Evolutionary conservation across 805 yeast genomes (phyloP), one percentile per base, ranked within the genome.

Genomic region (Candida patagonica): DNA sequence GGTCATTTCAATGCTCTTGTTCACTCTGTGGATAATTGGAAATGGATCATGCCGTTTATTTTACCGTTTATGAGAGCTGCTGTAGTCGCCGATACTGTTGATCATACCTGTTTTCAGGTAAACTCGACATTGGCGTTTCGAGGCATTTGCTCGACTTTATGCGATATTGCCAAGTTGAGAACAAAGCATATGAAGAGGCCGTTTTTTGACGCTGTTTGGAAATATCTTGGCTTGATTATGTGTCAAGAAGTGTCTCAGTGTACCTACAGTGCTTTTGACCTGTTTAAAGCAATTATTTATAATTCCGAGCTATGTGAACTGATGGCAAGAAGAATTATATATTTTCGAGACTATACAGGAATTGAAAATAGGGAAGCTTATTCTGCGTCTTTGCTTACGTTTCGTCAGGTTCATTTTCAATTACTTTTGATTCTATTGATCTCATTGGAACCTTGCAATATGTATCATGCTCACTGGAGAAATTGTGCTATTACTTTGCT

Each of bases 31-130:
- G 37, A 37, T 7, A 29, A 26, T 26, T 31, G 42, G 26, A 38
- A 25, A 6, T 48, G 52, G 48, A 32, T 35, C 9, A 24, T 41
- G 8, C 31, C 38, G 3, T 35, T 45, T 15, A n/a, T 47, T 13
- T 19, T 27, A 21, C 51, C 49, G 8, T 38, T 47, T n/a, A 25
- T 47, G 15, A 25, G n/a, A n/a, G n/a, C n/a, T n/a, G n/a, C n/a
- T n/a, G n/a, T n/a, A n/a, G n/a, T n/a, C n/a, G n/a, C n/a, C n/a
- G n/a, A n/a, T n/a, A n/a, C n/a, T n/a, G n/a, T n/a, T n/a, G n/a
- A n/a, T n/a, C n/a, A n/a, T n/a, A n/a, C n/a, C n/a, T n/a, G n/a
- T n/a, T n/a, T n/a, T 2, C 33, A 35, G 26, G 15, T 26, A 16
- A 26, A 25, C 35, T 21, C 26, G 7, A 30, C n/a, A 8, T 41